Conservation (phyloP, 2,329 filamentous ascomycete genomes). For the Cladophialophora immunda region DNA sequence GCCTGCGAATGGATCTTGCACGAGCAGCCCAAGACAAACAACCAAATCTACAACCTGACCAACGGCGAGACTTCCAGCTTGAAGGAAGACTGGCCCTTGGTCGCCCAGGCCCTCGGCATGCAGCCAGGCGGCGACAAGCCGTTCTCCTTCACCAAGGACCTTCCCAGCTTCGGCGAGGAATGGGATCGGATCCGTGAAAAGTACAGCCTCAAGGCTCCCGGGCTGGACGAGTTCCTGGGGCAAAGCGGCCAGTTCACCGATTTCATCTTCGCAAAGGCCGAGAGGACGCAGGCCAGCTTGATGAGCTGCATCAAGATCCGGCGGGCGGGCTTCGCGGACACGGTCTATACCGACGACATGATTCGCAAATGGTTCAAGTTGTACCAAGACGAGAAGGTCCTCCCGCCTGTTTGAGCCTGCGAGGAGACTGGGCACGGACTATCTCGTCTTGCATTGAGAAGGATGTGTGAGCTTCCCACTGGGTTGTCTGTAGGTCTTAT, state of each 20-base stretch:
- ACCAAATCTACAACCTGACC: constrained; percentile 1
- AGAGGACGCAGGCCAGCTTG: background rate
- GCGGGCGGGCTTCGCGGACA: background rate
- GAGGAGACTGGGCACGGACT: background rate
- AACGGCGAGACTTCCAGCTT: background rate
- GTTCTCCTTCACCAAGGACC: background rate
- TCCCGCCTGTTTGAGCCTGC: background rate
- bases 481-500: too few relatives aligned
- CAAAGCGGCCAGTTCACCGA: background rate
- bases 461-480: too few relatives aligned
- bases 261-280: background rate
- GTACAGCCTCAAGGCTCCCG: background rate
- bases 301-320: constrained; percentile 7
- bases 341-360: background rate
- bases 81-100: background rate
- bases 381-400: background rate
- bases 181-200: background rate
- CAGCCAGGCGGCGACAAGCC: background rate
- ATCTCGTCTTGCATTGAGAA: too few relatives aligned
- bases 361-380: background rate
- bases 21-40: background rate
- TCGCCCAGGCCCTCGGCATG: background rate
- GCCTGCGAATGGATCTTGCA: constrained; percentile 1
- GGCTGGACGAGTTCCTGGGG: background rate
- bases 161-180: background rate